Conservation (phyloP, 2,329 filamentous ascomycete species). For the Trichoderma cornu-damae region DNA sequence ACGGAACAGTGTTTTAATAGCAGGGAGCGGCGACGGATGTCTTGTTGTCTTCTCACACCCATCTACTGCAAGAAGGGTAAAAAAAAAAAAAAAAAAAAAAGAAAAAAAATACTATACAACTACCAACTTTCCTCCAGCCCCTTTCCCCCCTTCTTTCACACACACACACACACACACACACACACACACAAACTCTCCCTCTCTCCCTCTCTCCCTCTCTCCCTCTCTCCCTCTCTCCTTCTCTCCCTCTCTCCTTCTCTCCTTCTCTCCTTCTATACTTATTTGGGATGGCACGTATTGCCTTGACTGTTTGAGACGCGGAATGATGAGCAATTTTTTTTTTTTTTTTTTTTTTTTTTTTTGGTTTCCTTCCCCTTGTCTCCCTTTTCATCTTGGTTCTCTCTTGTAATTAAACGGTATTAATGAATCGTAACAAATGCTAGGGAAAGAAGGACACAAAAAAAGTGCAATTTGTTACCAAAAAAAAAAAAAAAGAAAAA, state of each 20-base stretch:
- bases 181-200: too few species aligned
- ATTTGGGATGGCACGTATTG: slow-evolving; percentile 19
- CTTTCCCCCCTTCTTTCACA: too few species aligned
- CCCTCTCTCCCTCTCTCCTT: too few species aligned
- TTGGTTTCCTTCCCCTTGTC: neutral
- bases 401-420: slow-evolving; percentile 1
- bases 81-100: too few species aligned
- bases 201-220: too few species aligned
- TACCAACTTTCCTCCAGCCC: too few species aligned
- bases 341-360: neutral
- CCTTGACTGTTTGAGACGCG: slow-evolving; percentile 14
- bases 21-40: neutral
- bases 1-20: slow-evolving; percentile 85
- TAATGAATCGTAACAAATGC: slow-evolving; percentile 4
- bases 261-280: neutral
- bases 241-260: neutral
- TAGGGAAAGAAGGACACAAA: neutral
- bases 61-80: neutral
- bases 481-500: neutral
- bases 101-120: slow-evolving; percentile 5
- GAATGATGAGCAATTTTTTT: slow-evolving; percentile 8
- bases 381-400: too few species aligned
- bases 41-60: neutral
- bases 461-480: neutral
- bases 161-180: too few species aligned